A percentile compares a stretch with the other conserved stretches of the same genome.
These are phyloP conservation scores for Tricholoma bakamatsutake DNA, from an alignment of 768 basidiomycete genomes.

Conservation along the genomic window DNA sequence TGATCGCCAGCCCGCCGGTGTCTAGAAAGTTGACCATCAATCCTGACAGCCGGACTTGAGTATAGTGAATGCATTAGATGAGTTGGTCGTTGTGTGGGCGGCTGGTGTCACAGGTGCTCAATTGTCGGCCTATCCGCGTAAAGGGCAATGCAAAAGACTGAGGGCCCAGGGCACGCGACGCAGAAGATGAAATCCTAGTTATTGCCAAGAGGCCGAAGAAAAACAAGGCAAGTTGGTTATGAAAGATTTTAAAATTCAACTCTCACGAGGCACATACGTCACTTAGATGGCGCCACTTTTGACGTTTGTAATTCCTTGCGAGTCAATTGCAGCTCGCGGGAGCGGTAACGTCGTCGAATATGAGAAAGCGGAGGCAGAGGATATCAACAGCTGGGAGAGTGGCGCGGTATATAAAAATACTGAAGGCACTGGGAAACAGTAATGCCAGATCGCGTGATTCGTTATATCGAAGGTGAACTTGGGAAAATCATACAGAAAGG, in stretches of 20 bases:
- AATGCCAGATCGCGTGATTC: too few species aligned
- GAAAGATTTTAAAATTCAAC: background rate
- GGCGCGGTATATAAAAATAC: background rate
- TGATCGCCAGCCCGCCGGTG: background rate
- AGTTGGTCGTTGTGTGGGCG: too few species aligned
- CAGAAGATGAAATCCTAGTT: too few species aligned
- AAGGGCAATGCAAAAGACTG: too few species aligned
- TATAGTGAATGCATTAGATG: too few species aligned
- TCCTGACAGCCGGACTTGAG: background rate
- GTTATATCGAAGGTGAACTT: too few species aligned
- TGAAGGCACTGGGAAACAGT: too few species aligned
- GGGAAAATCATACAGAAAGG: too few species aligned
- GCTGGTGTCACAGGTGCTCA: too few species aligned
- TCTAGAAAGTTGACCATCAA: background rate
- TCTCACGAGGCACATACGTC: background rate
- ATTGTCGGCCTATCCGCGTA: too few species aligned
- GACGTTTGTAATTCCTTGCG: background rate
- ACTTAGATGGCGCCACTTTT: background rate
- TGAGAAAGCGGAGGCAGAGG: background rate
- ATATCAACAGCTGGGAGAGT: background rate
- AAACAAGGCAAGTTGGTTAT: background rate
- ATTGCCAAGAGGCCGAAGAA: background rate
- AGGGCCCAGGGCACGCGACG: too few species aligned
- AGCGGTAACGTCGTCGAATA: background rate
- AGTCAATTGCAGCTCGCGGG: background rate